Conservation (phyloP, 768 basidiomycete genomes). For the Cystofilobasidium capitatum region DNA sequence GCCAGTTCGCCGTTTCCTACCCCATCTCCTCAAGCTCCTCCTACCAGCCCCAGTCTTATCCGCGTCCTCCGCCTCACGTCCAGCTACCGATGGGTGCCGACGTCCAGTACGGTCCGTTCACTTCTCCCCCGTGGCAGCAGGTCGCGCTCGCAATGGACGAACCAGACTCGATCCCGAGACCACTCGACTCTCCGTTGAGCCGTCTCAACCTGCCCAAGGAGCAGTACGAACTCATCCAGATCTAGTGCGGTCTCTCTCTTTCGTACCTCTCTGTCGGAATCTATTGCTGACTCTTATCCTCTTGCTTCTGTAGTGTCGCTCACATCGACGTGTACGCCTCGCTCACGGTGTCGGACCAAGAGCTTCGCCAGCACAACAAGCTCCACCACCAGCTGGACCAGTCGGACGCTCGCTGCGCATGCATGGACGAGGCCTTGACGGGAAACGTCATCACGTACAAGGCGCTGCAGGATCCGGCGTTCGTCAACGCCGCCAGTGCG, state of each 20-base stretch:
- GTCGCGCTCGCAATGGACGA: neutral
- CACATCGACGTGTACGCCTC: slow-evolving; percentile 6
- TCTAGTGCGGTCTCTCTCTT: neutral
- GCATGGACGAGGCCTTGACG: neutral
- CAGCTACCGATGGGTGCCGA: neutral
- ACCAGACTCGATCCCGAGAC: neutral
- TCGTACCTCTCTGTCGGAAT: neutral
- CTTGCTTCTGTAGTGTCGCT: neutral
- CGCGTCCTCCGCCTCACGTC: neutral
- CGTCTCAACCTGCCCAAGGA: neutral
- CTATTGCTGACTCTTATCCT: neutral
- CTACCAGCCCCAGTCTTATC: too few species aligned
- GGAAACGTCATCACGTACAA: neutral
- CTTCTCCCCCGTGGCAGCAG: neutral
- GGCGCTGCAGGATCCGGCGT: neutral
- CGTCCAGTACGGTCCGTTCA: neutral
- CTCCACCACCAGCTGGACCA: neutral
- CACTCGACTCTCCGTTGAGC: neutral
- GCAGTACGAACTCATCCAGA: neutral
- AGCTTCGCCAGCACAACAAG: slow-evolving; percentile 5
- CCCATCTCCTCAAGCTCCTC: neutral
- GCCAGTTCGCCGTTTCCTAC: neutral
- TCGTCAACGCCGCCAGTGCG: neutral
- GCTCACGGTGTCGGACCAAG: neutral
- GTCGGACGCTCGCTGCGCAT: neutral